Evolutionary conservation across 2,329 filamentous ascomycete species (phyloP), one percentile per base, ranked within the genome.

Genomic region (Phialemoniopsis sp.): DNA sequence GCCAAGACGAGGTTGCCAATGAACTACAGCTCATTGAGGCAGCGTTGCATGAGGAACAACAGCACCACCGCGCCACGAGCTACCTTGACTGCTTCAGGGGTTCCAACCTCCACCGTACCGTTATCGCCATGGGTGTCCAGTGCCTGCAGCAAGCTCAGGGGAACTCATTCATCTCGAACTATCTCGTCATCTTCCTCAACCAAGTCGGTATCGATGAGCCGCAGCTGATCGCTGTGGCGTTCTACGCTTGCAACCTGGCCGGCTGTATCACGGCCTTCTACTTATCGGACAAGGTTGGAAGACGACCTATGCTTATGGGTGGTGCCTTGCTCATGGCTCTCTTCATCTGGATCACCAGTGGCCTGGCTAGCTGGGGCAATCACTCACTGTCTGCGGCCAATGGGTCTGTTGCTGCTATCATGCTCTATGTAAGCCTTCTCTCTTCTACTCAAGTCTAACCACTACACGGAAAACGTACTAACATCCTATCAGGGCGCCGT

Each of bases 231-330:
- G 10, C 6, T 10, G 21, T 26, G 21, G 21, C 21, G 21, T 26
- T 26, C 21, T 26, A 26, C 5, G 14, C 8, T 28, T 29, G 17
- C 17, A n/a, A 19, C 17, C 29, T 47, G 1, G 43, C 28, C 4
- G 42, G 31, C 3, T 33, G 19, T 18, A 33, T 47, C 29, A 34
- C 40, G 2, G 34, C 43, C 4, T 46, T 47, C 33, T 38, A 39
- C 29, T 29, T 44, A 1, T 41, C 40, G 13, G 47, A 47, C 32
- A 44, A 42, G 13, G 34, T 47, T 5, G 45, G 47, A 1, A 40
- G 47, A 10, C 47, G 47, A 5, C 33, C 31, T 13, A 38, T 47
- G 21, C 30, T 47, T 13, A 42, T 47, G 31, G 33, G 28, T 15
- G 36, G 42, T 18, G 19, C 45, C 6, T 38, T 40, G n/a, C 35